phyloP scores from a whole-genome alignment of 2,329 filamentous ascomycete genomes.

The Ceratocystis lukuohia region DNA sequence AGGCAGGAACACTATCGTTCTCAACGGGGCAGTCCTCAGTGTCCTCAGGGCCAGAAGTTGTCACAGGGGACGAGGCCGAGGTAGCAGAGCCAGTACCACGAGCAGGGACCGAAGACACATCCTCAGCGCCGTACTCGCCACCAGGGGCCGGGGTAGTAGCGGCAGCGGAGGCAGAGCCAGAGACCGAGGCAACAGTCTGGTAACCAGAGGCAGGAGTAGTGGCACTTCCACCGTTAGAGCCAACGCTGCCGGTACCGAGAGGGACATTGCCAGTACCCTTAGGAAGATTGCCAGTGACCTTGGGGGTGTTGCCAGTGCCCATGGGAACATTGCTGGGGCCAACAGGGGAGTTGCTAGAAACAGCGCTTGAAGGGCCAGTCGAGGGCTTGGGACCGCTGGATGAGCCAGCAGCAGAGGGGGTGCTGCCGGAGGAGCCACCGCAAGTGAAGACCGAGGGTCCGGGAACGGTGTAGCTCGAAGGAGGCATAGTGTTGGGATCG shows the following conservation, averaged over 20 bases:
- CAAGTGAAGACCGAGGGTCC: slow-evolving; percentile 24
- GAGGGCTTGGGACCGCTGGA: background rate
- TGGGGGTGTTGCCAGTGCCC: background rate
- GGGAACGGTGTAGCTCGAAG: slow-evolving; percentile 24
- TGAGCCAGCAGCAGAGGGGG: background rate
- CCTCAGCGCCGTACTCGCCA: slow-evolving; percentile 1
- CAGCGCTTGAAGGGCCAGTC: background rate
- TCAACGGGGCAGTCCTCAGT: slow-evolving; percentile 14
- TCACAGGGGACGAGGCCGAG: background rate
- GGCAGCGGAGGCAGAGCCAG: background rate
- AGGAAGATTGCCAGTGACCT: background rate
- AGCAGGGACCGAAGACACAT: background rate
- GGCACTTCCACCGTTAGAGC: background rate
- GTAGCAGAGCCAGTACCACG: background rate
- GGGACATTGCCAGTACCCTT: background rate
- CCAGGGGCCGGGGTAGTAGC: background rate
- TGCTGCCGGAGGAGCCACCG: slow-evolving; percentile 21
- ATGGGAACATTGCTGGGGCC: background rate
- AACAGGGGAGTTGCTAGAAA: background rate
- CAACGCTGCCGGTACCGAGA: background rate
- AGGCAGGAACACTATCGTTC: background rate
- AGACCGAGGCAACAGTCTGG: background rate
- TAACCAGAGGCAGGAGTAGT: background rate
- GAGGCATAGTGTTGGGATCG: slow-evolving; percentile 23
- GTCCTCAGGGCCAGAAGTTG: background rate